These are phyloP conservation scores for Blastocystis sp. DNA, from an alignment of 352 stramenopile genomes.

Conservation along the genomic window DNA sequence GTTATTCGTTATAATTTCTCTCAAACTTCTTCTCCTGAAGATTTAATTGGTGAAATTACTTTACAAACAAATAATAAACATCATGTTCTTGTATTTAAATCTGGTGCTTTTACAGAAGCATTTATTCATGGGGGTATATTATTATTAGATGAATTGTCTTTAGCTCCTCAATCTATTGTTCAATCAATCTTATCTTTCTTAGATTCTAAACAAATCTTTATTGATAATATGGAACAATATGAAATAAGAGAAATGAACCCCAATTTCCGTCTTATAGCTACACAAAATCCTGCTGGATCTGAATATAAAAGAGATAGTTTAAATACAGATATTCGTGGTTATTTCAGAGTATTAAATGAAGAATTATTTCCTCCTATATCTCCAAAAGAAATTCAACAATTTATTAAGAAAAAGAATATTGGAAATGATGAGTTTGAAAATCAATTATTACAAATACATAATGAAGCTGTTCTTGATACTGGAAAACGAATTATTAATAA, in stretches of 20 bases:
- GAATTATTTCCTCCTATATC: too few relatives aligned
- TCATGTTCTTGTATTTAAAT: not conserved
- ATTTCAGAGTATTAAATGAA: too few relatives aligned
- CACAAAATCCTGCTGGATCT: constrained; percentile 1
- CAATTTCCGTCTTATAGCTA: constrained; percentile 25
- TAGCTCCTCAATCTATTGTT: not conserved
- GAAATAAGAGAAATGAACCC: constrained; percentile 13
- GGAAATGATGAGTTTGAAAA: too few relatives aligned
- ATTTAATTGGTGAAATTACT: constrained; percentile 1
- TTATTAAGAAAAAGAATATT: too few relatives aligned
- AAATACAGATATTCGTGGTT: too few relatives aligned
- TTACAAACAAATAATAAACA: not conserved
- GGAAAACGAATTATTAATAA: too few relatives aligned
- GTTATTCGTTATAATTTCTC: constrained; percentile 10
- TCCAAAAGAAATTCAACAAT: too few relatives aligned
- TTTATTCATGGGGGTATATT: constrained; percentile 12
- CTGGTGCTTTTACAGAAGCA: constrained; percentile 22
- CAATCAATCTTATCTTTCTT: constrained; percentile 10
- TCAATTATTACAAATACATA: too few relatives aligned
- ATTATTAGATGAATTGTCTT: constrained; percentile 12
- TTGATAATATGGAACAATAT: too few relatives aligned
- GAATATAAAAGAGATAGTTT: not conserved
- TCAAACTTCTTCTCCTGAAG: constrained; percentile 13
- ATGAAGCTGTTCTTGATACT: too few relatives aligned
- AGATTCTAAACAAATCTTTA: not conserved